Conservation (phyloP, 192 early-diverging fungal species). For the Physocladia obscura region DNA sequence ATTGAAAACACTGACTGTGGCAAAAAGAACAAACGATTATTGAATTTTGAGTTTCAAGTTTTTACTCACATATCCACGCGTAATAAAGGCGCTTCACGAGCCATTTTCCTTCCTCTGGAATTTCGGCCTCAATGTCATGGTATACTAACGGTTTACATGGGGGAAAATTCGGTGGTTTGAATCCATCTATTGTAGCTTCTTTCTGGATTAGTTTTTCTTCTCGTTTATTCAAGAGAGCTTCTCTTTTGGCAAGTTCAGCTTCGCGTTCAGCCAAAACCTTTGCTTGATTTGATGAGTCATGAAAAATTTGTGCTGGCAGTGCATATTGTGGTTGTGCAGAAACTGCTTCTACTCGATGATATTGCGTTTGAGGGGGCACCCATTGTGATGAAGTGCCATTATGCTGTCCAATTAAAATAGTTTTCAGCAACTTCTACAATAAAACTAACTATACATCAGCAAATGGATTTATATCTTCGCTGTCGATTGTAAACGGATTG, state of each 20-base stretch:
- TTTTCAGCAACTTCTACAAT: no score
- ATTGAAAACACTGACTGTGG: slow-evolving; percentile 19
- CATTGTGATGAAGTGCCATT: neutral
- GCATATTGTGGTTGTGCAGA: neutral
- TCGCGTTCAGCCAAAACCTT: slow-evolving; percentile 10
- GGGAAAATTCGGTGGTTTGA: slow-evolving; percentile 39
- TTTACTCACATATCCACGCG: slow-evolving; percentile 30
- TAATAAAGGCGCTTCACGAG: slow-evolving; percentile 43
- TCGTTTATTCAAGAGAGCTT: slow-evolving; percentile 13
- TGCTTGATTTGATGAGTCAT: neutral
- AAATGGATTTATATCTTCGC: slow-evolving; percentile 18
- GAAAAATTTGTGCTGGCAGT: neutral
- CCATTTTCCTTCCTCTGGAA: slow-evolving; percentile 37
- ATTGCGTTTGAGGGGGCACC: neutral
- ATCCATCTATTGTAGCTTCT: slow-evolving; percentile 25
- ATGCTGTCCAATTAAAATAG: no score
- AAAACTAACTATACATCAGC: slow-evolving; percentile 5
- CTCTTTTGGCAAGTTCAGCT: slow-evolving; percentile 9
- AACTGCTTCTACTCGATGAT: neutral
- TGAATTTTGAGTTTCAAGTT: neutral
- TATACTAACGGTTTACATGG: slow-evolving; percentile 42
- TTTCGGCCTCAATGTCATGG: slow-evolving; percentile 47
- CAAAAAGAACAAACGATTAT: neutral
- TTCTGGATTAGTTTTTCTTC: slow-evolving; percentile 27
- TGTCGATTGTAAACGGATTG: slow-evolving; percentile 23